Percentiles rank a stretch among this genome's conserved stretches.
Evolutionary conservation across 805 yeast genomes (phyloP).

Genomic region (Metschnikowia lochheadii): DNA sequence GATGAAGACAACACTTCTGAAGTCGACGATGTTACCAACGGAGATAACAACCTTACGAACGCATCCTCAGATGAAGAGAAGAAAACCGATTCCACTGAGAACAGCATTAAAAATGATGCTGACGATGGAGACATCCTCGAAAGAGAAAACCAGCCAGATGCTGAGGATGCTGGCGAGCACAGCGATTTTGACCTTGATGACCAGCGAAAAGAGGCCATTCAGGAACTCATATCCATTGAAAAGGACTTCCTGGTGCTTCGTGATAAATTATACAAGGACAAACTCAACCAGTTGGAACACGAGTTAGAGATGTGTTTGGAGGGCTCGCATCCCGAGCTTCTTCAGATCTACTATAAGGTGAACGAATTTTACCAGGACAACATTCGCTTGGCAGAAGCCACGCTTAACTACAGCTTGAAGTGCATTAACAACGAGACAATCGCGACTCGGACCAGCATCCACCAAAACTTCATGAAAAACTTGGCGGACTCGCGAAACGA

Average conservation of each 20-base stretch:
- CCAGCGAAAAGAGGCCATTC: slow-evolving; percentile 59
- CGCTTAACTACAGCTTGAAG: slow-evolving; percentile 56
- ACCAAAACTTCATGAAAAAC: slow-evolving; percentile 74
- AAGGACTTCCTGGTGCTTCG: slow-evolving; percentile 80
- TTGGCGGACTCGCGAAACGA: slow-evolving; percentile 62
- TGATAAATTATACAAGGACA: slow-evolving; percentile 81
- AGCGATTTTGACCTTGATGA: slow-evolving; percentile 27
- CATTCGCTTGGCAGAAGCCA: slow-evolving; percentile 42
- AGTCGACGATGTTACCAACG: slow-evolving; percentile 1
- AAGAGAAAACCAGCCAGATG: slow-evolving; percentile 6
- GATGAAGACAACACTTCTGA: slow-evolving; percentile 4
- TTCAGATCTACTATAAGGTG: slow-evolving; percentile 65
- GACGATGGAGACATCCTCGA: slow-evolving; percentile 13
- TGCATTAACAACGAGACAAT: slow-evolving; percentile 78
- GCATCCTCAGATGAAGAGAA: not conserved
- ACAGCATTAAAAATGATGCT: slow-evolving; percentile 16
- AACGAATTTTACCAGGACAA: slow-evolving; percentile 71
- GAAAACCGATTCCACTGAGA: slow-evolving; percentile 9
- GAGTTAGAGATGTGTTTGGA: slow-evolving; percentile 83
- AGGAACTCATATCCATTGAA: slow-evolving; percentile 75
- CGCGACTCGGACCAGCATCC: slow-evolving; percentile 74
- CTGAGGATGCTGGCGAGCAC: not conserved
- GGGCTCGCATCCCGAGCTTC: slow-evolving; percentile 89
- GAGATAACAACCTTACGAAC: not conserved
- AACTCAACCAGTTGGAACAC: slow-evolving; percentile 66